Conservation (phyloP, 2,329 filamentous ascomycete species). For the Penicillium freii region DNA sequence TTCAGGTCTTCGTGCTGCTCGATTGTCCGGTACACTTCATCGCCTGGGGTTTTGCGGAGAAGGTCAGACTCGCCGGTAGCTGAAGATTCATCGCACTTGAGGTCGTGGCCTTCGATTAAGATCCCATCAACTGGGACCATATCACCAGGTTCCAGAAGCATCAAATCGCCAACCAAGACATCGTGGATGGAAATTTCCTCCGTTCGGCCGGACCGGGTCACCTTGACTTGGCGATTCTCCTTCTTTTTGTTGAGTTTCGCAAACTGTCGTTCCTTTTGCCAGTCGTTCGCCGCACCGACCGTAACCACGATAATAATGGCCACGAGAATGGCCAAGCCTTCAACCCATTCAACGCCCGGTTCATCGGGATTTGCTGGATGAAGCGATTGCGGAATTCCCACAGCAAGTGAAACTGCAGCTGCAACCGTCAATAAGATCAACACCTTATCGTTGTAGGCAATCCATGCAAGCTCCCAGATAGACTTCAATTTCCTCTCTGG, state of each 20-base stretch:
- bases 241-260: constrained; percentile 79
- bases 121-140: constrained; percentile 71
- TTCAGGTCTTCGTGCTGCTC: constrained; percentile 58
- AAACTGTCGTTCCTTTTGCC: constrained; percentile 78
- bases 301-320: constrained; percentile 74
- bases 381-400: constrained; percentile 72
- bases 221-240: constrained; percentile 70
- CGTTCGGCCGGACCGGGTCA: constrained; percentile 70
- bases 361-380: constrained; percentile 51
- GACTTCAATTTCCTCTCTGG: constrained; percentile 68
- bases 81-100: constrained; percentile 71
- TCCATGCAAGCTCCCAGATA: constrained; percentile 70
- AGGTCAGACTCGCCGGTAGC: constrained; percentile 74
- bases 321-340: constrained; percentile 75
- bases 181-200: constrained; percentile 69
- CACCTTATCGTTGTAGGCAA: constrained; percentile 79
- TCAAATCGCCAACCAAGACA: constrained; percentile 69
- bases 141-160: constrained; percentile 71
- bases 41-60: constrained; percentile 64
- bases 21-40: constrained; percentile 64
- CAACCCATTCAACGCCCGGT: constrained; percentile 72
- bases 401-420: constrained; percentile 69
- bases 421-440: constrained; percentile 69
- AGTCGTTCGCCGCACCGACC: constrained; percentile 76
- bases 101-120: constrained; percentile 63